These are phyloP conservation scores for Lunularia cruciata DNA, from an alignment of 225 moss, liverwort and hornwort genomes.

Conservation along the genomic window DNA sequence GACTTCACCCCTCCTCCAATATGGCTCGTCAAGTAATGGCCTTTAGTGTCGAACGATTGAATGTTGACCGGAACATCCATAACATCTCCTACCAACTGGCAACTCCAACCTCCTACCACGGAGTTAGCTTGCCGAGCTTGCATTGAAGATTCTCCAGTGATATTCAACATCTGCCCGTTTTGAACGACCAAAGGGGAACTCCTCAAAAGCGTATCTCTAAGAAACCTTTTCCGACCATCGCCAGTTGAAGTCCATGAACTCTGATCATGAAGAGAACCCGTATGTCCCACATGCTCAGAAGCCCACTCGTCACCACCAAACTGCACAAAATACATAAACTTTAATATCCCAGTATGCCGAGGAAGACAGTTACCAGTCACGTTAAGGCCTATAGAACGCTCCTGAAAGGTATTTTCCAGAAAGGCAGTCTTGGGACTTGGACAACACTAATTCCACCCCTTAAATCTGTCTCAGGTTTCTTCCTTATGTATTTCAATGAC, in stretches of 20 bases:
- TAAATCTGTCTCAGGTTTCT: no score
- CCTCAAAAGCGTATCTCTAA: not conserved
- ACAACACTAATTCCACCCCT: no score
- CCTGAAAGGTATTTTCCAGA: no score
- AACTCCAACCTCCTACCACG: not conserved
- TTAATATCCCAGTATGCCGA: no score
- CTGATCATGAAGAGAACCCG: not conserved
- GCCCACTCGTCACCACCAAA: conserved; percentile 2
- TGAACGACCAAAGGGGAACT: not conserved
- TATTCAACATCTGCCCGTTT: not conserved
- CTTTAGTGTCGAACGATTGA: not conserved
- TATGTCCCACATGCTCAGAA: not conserved
- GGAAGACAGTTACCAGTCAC: no score
- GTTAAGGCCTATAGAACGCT: no score
- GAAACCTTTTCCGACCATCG: conserved; percentile 3
- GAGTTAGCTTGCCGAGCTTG: not conserved
- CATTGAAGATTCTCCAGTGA: not conserved
- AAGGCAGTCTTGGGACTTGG: no score
- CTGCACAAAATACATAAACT: conserved; percentile 1
- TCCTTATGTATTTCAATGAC: no score
- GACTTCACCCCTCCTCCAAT: not conserved
- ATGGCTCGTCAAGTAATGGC: not conserved
- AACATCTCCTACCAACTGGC: not conserved
- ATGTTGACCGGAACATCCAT: not conserved
- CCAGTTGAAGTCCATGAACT: conserved; percentile 9